Evolutionary conservation across 2,329 filamentous ascomycete species (phyloP).

Genomic region (Chaetomium olivaceum): DNA sequence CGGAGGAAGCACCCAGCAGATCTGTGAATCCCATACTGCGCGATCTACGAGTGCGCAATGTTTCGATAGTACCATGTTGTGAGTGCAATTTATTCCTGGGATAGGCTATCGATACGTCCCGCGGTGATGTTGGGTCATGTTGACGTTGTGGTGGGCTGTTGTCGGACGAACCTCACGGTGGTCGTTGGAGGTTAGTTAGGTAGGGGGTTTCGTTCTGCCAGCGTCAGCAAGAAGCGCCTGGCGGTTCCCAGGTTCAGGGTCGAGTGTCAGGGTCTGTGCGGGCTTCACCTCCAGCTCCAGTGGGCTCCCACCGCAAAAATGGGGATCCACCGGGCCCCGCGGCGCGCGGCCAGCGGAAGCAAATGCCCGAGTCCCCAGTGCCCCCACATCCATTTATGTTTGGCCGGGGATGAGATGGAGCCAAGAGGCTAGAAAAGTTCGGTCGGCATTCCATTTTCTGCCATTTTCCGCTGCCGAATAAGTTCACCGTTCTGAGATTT

Average conservation of each 20-base stretch:
- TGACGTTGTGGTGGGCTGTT: constrained; percentile 7
- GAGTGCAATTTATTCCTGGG: neutral
- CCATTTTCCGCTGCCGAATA: neutral
- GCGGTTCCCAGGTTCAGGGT: too few species aligned
- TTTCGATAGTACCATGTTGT: constrained; percentile 15
- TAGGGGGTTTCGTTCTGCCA: too few species aligned
- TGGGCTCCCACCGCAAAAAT: neutral
- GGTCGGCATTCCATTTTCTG: neutral
- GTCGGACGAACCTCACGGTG: neutral
- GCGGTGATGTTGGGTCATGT: neutral
- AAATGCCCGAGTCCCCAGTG: too few species aligned
- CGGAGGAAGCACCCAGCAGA: constrained; percentile 48
- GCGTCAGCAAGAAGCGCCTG: too few species aligned
- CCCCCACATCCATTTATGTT: too few species aligned
- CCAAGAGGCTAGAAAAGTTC: constrained; percentile 1
- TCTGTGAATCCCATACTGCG: constrained; percentile 52
- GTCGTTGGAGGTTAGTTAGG: neutral
- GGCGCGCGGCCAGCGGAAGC: neutral
- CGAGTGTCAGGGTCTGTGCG: too few species aligned
- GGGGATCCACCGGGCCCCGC: neutral
- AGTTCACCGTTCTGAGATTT: neutral
- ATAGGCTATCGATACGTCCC: constrained; percentile 8
- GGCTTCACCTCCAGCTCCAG: too few species aligned
- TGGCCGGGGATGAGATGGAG: too few species aligned
- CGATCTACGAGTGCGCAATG: neutral